Percentiles rank a stretch among this genome's conserved stretches.
phyloP scores from a whole-genome alignment of 1,284 basidiomycete genomes.

The Trametes sp. region DNA sequence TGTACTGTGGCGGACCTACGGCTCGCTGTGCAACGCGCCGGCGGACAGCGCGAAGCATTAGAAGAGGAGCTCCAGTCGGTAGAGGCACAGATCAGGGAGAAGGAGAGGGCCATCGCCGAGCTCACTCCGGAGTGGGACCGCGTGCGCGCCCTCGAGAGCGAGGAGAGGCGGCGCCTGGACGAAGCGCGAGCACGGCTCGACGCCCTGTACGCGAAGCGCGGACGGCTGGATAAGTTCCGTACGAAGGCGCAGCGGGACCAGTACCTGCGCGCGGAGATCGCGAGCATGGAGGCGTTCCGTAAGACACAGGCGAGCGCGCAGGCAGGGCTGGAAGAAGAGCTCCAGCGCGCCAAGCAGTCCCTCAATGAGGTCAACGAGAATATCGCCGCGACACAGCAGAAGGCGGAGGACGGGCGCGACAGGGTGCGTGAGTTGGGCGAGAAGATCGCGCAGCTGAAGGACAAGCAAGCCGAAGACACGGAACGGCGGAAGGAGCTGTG shows the following conservation, averaged over 20 bases:
- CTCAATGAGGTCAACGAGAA: constrained; percentile 66
- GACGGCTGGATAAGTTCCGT: constrained; percentile 85
- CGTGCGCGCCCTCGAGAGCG: constrained; percentile 61
- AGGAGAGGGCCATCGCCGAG: constrained; percentile 67
- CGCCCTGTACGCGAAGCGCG: constrained; percentile 87
- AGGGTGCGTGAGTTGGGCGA: constrained; percentile 74
- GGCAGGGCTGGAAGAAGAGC: constrained; percentile 55
- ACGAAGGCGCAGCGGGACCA: constrained; percentile 84
- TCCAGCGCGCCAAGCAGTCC: constrained; percentile 52
- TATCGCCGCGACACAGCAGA: constrained; percentile 68
- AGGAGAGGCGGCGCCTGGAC: constrained; percentile 78
- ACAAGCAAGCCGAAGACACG: constrained; percentile 73
- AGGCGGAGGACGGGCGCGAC: constrained; percentile 81
- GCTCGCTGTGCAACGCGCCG: constrained; percentile 64
- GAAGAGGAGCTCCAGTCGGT: constrained; percentile 72
- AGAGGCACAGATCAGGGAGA: constrained; percentile 65
- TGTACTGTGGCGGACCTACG: constrained; percentile 86
- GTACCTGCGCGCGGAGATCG: constrained; percentile 79
- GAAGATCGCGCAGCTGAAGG: constrained; percentile 71
- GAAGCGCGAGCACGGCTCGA: constrained; percentile 74
- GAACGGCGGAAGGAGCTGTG: constrained; percentile 93
- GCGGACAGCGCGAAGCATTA: constrained; percentile 70
- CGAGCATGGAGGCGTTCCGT: constrained; percentile 67
- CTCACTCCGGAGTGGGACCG: constrained; percentile 75
- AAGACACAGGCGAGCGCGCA: constrained; percentile 58